phyloP scores from a whole-genome alignment of 345 rosid genomes.

The Punica granatum region DNA sequence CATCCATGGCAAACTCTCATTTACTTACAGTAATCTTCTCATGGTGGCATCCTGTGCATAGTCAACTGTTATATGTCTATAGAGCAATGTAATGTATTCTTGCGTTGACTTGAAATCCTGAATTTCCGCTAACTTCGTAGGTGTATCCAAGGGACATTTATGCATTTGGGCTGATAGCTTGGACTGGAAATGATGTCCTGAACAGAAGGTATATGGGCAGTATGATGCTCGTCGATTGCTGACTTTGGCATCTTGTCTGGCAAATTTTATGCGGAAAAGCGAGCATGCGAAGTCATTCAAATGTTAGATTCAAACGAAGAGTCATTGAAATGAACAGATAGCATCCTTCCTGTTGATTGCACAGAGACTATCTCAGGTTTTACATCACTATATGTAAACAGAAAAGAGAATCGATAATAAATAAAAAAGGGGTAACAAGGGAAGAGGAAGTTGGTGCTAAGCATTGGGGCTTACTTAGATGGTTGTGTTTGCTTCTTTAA shows the following conservation, averaged over 20 bases:
- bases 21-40: not conserved
- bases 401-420: too few species aligned
- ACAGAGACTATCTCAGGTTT: not conserved
- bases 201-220: constrained; percentile 51
- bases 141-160: constrained; percentile 84
- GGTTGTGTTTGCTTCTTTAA: not conserved
- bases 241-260: not conserved
- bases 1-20: not conserved
- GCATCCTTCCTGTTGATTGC: not conserved
- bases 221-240: not conserved
- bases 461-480: too few species aligned
- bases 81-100: not conserved
- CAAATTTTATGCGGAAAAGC: not conserved
- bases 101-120: not conserved
- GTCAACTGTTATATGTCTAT: not conserved
- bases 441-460: too few species aligned
- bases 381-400: too few species aligned
- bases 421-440: too few species aligned
- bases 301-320: not conserved
- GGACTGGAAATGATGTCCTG: constrained; percentile 94
- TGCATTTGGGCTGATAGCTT: constrained; percentile 84
- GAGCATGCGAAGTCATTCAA: not conserved
- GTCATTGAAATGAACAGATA: not conserved
- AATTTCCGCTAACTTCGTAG: constrained; percentile 20
- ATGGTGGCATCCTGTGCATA: not conserved